Percentiles rank a stretch among this genome's conserved stretches.
phyloP scores from a whole-genome alignment of 2,329 filamentous ascomycete genomes.

The Calcarisporium arbuscula region DNA sequence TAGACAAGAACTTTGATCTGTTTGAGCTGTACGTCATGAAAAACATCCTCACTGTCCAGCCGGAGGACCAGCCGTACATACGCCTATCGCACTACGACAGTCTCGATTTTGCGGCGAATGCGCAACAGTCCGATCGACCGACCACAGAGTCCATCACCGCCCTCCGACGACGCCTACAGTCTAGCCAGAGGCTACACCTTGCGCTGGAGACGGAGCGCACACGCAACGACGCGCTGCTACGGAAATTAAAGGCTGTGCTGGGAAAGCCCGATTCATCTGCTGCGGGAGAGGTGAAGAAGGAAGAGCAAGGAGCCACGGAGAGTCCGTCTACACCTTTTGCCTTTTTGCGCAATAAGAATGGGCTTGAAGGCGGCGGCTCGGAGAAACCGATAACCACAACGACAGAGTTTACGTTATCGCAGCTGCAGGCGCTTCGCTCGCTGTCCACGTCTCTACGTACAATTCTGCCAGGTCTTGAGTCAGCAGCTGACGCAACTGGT shows the following conservation, averaged over 20 bases:
- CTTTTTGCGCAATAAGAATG: slow-evolving; percentile 51
- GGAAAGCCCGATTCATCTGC: slow-evolving; percentile 20
- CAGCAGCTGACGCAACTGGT: slow-evolving; percentile 21
- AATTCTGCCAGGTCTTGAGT: slow-evolving; percentile 57
- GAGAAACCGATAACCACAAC: slow-evolving; percentile 60
- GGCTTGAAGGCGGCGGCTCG: slow-evolving; percentile 43
- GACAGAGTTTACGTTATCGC: slow-evolving; percentile 71
- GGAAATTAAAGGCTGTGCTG: slow-evolving; percentile 48
- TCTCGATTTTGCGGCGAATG: slow-evolving; percentile 36
- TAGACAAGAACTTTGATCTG: slow-evolving; percentile 80
- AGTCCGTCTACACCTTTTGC: slow-evolving; percentile 32
- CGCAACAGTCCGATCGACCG: slow-evolving; percentile 27
- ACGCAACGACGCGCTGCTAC: slow-evolving; percentile 66
- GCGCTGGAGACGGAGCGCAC: slow-evolving; percentile 63
- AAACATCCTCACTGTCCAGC: slow-evolving; percentile 68
- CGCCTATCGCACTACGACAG: slow-evolving; percentile 79
- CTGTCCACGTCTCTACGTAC: slow-evolving; percentile 55
- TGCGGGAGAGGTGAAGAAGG: slow-evolving; percentile 4
- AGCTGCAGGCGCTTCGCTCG: slow-evolving; percentile 71
- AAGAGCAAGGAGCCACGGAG: slow-evolving; percentile 6
- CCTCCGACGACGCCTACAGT: slow-evolving; percentile 68
- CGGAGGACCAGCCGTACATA: slow-evolving; percentile 71
- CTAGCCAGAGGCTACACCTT: slow-evolving; percentile 69
- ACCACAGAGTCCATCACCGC: slow-evolving; percentile 63
- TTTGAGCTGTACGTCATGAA: slow-evolving; percentile 86